phyloP scores from a whole-genome alignment of 176 grass and related monocot species.

The Oryza nivara region DNA sequence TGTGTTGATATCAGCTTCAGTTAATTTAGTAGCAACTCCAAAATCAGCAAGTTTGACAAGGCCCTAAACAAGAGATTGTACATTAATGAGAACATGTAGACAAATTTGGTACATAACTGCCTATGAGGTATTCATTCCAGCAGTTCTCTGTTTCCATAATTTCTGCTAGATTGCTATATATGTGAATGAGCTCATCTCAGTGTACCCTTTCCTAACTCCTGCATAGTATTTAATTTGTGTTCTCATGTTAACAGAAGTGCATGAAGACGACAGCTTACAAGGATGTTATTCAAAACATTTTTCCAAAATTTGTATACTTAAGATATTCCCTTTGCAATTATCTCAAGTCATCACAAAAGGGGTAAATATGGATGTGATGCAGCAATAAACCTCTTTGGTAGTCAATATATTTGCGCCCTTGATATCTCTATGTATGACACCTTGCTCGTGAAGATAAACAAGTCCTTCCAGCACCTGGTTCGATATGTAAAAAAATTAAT shows the following conservation, averaged over 20 bases:
- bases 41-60: slow-evolving; percentile 99
- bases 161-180: background rate
- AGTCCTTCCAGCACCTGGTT: slow-evolving; percentile 91
- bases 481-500: slow-evolving; percentile 34
- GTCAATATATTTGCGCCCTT: slow-evolving; percentile 99
- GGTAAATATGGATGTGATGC: slow-evolving; percentile 31
- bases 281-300: slow-evolving; percentile 4
- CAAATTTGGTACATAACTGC: slow-evolving; percentile 28
- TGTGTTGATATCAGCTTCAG: slow-evolving; percentile 98
- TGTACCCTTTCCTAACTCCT: background rate
- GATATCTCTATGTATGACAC: slow-evolving; percentile 99
- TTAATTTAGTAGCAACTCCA: slow-evolving; percentile 97
- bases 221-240: background rate
- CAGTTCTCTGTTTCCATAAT: slow-evolving; percentile 23
- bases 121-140: background rate
- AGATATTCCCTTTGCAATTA: background rate
- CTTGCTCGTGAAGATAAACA: slow-evolving; percentile 99
- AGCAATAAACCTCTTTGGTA: slow-evolving; percentile 84
- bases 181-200: slow-evolving; percentile 9
- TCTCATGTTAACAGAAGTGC: slow-evolving; percentile 1
- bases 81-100: slow-evolving; percentile 23
- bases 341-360: slow-evolving; percentile 35
- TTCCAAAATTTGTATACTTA: background rate
- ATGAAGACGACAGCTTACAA: slow-evolving; percentile 20
- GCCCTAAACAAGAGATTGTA: slow-evolving; percentile 61